Base-by-base conservation (phyloP, 2,329 filamentous ascomycete species). In the Alternaria alternata region DNA sequence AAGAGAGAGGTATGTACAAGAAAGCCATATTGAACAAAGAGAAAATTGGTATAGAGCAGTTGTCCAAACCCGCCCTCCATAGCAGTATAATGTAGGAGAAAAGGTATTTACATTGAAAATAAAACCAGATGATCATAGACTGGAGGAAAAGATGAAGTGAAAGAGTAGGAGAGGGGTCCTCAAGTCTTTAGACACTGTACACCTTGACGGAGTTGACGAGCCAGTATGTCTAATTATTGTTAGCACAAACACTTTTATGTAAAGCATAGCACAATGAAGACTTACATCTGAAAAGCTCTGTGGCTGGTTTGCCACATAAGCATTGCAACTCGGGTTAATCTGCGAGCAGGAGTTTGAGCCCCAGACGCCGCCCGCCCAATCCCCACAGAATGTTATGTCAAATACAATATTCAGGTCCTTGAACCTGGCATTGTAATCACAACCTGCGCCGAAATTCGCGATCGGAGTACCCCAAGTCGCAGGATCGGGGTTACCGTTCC, bases 361-460 rank as follows among this genome's bases (percentile, higher is more conserved):
- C 77, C 78, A 86, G 2, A 82, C 79, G 16, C 71, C 67, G 12
- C 84, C 84, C 7, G 85, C 84, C 84, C 85, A 87, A 54, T 84
- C 82, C 34, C 85, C 85, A 61, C 84, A 86, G 73, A 86, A 86
- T 1, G 83, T 84, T 2, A 80, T 83, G 64, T 86, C 82, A 57
- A 86, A 81, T 22, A 80, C 75, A 41, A 81, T 74, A 18, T 73
- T 77, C 69, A 79, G 63, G 53, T 79, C 70, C 24, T 61, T 67
- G 41, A 80, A 79, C 57, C 71, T 75, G 11, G 66, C 62, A 53
- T 74, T 71, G 41, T 78, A 78, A 41, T 79, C 62, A 58, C 79
- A 81, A 5, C 75, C 76, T 11, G 44, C 59, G 12, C 68, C 72
- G 44, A 74, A 77, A 52, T 79, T 77, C 24, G 78, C 79, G 47